phyloP scores from a whole-genome alignment of 2,329 filamentous ascomycete genomes.

The Claviceps paspali region DNA sequence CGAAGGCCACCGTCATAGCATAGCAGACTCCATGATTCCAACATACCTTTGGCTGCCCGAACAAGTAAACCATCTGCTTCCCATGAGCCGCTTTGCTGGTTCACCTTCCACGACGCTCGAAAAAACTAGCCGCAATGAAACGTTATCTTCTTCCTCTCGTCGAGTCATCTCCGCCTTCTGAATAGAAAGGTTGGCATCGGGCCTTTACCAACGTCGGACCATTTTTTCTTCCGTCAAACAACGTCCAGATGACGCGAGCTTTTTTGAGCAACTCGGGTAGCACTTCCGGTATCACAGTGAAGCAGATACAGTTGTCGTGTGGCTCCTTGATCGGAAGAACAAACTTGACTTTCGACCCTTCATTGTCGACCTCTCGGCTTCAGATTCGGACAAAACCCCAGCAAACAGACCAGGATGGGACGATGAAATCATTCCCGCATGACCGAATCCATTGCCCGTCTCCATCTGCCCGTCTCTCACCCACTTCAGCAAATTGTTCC shows the following conservation, averaged over 20 bases:
- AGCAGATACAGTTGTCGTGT: background rate
- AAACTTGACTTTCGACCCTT: background rate
- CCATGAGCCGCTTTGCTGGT: background rate
- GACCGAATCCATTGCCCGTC: no score
- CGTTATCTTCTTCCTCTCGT: no score
- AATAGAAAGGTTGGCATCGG: constrained; percentile 1
- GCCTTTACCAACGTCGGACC: constrained; percentile 6
- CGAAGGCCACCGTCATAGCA: no score
- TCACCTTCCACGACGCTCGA: no score
- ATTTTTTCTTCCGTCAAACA: constrained; percentile 2
- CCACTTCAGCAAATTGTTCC: background rate
- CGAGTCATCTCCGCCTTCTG: background rate
- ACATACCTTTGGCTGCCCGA: no score
- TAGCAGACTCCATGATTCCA: background rate
- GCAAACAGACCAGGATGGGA: background rate
- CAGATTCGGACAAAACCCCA: background rate
- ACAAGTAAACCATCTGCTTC: no score
- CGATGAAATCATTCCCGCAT: background rate
- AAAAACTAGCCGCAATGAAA: no score
- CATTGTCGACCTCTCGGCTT: background rate
- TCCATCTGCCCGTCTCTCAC: background rate
- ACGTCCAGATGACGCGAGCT: constrained; percentile 1
- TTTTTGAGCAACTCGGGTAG: constrained; percentile 4
- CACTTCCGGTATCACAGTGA: constrained; percentile 3
- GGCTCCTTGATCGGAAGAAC: background rate